Percentiles rank a stretch among this genome's conserved stretches.
phyloP scores from a whole-genome alignment of 2,329 filamentous ascomycete genomes.

The Pyricularia pennisetigena region DNA sequence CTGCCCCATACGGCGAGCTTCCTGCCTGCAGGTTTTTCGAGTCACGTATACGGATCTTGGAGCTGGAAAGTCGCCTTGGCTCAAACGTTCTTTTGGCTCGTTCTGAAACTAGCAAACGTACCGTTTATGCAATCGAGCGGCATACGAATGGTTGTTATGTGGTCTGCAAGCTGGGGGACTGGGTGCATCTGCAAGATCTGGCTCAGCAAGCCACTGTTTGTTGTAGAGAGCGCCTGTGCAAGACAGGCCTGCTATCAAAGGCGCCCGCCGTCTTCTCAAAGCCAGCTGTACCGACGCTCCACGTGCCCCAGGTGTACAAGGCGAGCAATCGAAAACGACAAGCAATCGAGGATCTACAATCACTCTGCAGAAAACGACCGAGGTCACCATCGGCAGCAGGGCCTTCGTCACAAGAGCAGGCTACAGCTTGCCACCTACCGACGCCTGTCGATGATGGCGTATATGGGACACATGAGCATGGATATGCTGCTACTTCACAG shows the following conservation, averaged over 20 bases:
- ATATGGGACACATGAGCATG: not conserved
- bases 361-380: conserved; percentile 43
- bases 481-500: not conserved
- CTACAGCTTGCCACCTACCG: conserved; percentile 1
- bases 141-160: conserved; percentile 52
- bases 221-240: conserved; percentile 20
- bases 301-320: conserved; percentile 35
- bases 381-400: conserved; percentile 27
- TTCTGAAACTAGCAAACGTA: conserved; percentile 38
- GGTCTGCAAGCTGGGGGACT: conserved; percentile 56
- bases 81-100: conserved; percentile 52
- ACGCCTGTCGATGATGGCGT: conserved; percentile 3
- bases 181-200: conserved; percentile 52
- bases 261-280: not conserved
- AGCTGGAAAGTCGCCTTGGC: conserved; percentile 51
- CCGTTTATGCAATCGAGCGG: conserved; percentile 55
- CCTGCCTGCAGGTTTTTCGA: conserved; percentile 47
- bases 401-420: conserved; percentile 8
- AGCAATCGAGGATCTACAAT: conserved; percentile 55
- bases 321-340: conserved; percentile 44
- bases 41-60: conserved; percentile 51
- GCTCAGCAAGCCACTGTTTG: conserved; percentile 36
- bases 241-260: not conserved
- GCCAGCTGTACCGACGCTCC: conserved; percentile 17
- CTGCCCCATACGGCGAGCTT: conserved; percentile 37